A percentile compares a stretch with the other conserved stretches of the same genome.
Conservation (phyloP, 2,329 filamentous ascomycete species). For the Scedosporium dehoogii region DNA sequence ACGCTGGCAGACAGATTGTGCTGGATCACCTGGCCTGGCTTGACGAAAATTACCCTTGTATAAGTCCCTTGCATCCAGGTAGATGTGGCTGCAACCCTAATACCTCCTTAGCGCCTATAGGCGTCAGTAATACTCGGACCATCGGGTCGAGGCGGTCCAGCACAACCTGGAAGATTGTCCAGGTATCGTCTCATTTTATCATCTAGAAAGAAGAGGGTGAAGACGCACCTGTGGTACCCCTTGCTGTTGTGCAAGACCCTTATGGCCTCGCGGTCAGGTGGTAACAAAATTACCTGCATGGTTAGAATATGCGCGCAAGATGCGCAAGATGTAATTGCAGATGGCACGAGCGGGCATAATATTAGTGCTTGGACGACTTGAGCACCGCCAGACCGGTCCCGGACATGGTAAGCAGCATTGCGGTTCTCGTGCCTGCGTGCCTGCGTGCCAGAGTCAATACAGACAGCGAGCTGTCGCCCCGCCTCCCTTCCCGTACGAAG, state of each 20-base stretch:
- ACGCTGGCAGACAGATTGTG: too few species aligned
- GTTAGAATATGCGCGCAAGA: not conserved
- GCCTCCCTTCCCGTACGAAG: not conserved
- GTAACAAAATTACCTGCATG: not conserved
- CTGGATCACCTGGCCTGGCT: too few species aligned
- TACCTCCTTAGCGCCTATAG: too few species aligned
- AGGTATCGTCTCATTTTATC: not conserved
- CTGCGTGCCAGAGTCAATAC: too few species aligned
- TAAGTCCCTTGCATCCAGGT: too few species aligned
- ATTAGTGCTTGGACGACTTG: not conserved
- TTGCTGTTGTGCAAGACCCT: not conserved
- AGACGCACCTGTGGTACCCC: not conserved
- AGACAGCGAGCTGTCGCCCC: too few species aligned
- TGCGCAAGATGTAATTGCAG: not conserved
- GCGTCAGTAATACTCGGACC: too few species aligned
- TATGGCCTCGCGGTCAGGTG: not conserved
- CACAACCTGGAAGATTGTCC: too few species aligned
- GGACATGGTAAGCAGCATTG: not conserved
- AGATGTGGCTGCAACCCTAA: too few species aligned
- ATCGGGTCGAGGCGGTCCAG: too few species aligned
- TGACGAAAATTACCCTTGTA: too few species aligned
- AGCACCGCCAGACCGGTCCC: not conserved
- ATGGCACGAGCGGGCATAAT: not conserved
- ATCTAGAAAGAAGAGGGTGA: not conserved
- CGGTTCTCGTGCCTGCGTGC: too few species aligned